Conservation (phyloP, 768 basidiomycete genomes). For the Suillus hirtellus region DNA sequence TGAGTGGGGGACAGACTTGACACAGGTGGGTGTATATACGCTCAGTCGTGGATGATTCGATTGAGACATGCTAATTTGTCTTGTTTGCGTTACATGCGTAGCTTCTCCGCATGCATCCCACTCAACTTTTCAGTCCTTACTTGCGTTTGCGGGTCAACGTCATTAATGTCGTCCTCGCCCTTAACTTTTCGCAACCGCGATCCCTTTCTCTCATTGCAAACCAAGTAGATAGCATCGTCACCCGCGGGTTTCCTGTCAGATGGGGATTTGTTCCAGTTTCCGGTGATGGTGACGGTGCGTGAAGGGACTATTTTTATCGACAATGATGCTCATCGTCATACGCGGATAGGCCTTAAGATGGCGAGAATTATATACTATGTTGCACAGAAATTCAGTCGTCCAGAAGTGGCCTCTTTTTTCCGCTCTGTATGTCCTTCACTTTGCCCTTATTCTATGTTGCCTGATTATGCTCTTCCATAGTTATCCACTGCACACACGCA, state of each 20-base stretch:
- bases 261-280: conserved; percentile 84
- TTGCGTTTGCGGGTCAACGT: conserved; percentile 80
- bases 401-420: conserved; percentile 51
- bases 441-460: conserved; percentile 6
- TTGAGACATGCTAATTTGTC: conserved; percentile 8
- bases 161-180: conserved; percentile 77
- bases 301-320: conserved; percentile 12
- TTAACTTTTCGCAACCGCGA: conserved; percentile 72
- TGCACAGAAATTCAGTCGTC: conserved; percentile 60
- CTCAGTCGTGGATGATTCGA: background rate
- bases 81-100: conserved; percentile 14
- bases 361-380: conserved; percentile 73
- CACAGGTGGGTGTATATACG: conserved; percentile 47
- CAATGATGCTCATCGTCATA: background rate
- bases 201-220: conserved; percentile 64
- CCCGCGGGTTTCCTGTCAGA: conserved; percentile 71
- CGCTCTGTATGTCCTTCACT: background rate
- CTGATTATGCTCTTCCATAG: conserved; percentile 27
- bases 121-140: conserved; percentile 71
- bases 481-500: conserved; percentile 38
- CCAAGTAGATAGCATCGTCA: conserved; percentile 68
- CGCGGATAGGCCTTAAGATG: conserved; percentile 57
- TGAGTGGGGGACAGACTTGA: conserved; percentile 41
- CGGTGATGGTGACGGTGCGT: conserved; percentile 45
- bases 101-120: conserved; percentile 27